phyloP scores from a whole-genome alignment of 176 grass and related monocot genomes.

The Thinopyrum elongatum region DNA sequence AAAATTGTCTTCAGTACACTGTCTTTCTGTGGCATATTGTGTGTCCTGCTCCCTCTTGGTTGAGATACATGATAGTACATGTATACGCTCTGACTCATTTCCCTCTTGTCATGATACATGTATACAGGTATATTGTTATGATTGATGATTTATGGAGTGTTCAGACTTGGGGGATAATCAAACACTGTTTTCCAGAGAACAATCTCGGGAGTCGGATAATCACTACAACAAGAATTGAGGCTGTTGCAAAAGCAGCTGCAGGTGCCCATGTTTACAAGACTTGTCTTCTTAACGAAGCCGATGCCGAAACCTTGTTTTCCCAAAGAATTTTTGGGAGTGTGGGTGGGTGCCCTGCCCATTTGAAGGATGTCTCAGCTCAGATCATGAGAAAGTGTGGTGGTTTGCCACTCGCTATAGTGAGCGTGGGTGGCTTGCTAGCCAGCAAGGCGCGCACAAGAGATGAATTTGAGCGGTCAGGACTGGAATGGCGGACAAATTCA shows the following conservation, averaged over 20 bases:
- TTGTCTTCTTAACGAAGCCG: neutral
- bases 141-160: constrained; percentile 47
- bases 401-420: constrained; percentile 39
- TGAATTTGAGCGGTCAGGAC: constrained; percentile 24
- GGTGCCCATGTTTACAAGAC: constrained; percentile 2
- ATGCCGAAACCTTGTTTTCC: constrained; percentile 29
- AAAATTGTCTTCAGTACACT: too few species aligned
- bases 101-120: neutral
- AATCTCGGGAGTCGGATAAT: constrained; percentile 31
- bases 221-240: constrained; percentile 32
- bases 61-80: neutral
- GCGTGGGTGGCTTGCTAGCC: neutral
- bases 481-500: neutral
- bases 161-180: neutral
- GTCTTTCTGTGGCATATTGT: too few species aligned
- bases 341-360: constrained; percentile 16
- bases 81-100: neutral
- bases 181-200: neutral
- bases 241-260: neutral
- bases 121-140: constrained; percentile 29
- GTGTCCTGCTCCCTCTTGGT: neutral
- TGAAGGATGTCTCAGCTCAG: neutral
- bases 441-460: neutral
- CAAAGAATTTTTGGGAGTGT: neutral
- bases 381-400: constrained; percentile 24